Percentiles rank a stretch among this genome's conserved stretches.
phyloP scores from a whole-genome alignment of 305 asterid genomes.

The Fraxinus dipetala region DNA sequence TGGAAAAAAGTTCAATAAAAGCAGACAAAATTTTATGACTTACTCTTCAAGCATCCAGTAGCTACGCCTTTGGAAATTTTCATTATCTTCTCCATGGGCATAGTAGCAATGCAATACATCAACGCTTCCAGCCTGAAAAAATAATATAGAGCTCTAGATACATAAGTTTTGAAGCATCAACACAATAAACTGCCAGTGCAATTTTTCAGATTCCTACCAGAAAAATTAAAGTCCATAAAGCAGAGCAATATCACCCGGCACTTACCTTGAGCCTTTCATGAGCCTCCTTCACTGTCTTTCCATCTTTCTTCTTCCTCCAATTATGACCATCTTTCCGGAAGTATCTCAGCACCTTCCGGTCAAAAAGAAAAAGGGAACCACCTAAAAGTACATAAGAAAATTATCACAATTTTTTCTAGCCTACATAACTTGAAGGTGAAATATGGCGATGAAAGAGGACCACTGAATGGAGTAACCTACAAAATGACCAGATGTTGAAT shows the following conservation, averaged over 20 bases:
- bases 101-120: constrained; percentile 97
- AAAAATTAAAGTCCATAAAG: constrained; percentile 20
- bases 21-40: constrained; percentile 26
- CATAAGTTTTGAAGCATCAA: constrained; percentile 23
- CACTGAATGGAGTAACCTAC: neutral
- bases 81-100: constrained; percentile 95
- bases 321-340: constrained; percentile 96
- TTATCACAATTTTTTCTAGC: neutral
- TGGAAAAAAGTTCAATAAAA: neutral
- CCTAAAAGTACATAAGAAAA: constrained; percentile 38
- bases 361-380: constrained; percentile 97
- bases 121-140: constrained; percentile 78
- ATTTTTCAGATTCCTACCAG: neutral
- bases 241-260: constrained; percentile 17
- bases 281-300: constrained; percentile 97
- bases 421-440: neutral
- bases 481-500: neutral
- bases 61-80: constrained; percentile 94
- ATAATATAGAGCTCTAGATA: constrained; percentile 19
- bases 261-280: constrained; percentile 95
- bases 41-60: constrained; percentile 99
- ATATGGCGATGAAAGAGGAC: neutral
- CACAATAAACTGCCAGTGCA: constrained; percentile 15
- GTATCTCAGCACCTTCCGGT: constrained; percentile 89
- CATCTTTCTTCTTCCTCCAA: constrained; percentile 98